Conservation (phyloP, 2,329 filamentous ascomycete genomes). For the Trichoderma semiorbis region DNA sequence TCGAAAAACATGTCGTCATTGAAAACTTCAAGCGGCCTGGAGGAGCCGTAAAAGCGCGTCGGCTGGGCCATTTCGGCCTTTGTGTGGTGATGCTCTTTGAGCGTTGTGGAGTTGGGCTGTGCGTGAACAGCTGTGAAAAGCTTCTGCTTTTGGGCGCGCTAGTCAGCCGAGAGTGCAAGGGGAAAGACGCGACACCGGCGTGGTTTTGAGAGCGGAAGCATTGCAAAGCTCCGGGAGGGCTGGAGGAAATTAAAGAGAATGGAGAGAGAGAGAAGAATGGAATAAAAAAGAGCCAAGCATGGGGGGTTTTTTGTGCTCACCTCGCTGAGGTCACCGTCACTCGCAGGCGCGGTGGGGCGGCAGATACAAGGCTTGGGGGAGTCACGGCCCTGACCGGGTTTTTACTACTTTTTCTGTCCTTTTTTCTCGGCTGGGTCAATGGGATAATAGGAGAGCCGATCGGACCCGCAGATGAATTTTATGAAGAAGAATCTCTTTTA, state of each 20-base stretch:
- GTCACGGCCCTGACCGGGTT: slow-evolving; percentile 14
- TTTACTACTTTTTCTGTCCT: slow-evolving; percentile 1
- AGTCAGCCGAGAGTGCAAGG: slow-evolving; percentile 10
- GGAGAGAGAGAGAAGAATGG: background rate
- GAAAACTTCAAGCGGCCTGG: slow-evolving; percentile 50
- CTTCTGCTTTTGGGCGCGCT: slow-evolving; percentile 3
- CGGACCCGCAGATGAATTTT: slow-evolving; percentile 5
- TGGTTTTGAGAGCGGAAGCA: background rate
- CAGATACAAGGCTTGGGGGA: slow-evolving; percentile 15
- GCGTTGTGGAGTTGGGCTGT: background rate
- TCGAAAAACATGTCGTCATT: slow-evolving; percentile 50
- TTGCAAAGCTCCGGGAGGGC: slow-evolving; percentile 1
- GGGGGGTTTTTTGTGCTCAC: slow-evolving; percentile 14
- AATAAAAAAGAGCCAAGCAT: background rate
- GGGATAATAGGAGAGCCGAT: slow-evolving; percentile 14
- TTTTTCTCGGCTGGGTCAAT: slow-evolving; percentile 4
- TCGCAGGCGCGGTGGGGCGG: slow-evolving; percentile 17
- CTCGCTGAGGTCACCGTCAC: slow-evolving; percentile 19
- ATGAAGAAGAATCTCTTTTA: background rate
- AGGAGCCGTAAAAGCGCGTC: slow-evolving; percentile 43
- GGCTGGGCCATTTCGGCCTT: slow-evolving; percentile 53
- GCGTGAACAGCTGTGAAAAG: background rate
- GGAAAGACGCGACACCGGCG: slow-evolving; percentile 12
- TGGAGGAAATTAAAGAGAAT: background rate
- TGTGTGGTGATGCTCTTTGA: slow-evolving; percentile 8